Conservation (phyloP, 306 rosid species). For the Dryas drummondii region DNA sequence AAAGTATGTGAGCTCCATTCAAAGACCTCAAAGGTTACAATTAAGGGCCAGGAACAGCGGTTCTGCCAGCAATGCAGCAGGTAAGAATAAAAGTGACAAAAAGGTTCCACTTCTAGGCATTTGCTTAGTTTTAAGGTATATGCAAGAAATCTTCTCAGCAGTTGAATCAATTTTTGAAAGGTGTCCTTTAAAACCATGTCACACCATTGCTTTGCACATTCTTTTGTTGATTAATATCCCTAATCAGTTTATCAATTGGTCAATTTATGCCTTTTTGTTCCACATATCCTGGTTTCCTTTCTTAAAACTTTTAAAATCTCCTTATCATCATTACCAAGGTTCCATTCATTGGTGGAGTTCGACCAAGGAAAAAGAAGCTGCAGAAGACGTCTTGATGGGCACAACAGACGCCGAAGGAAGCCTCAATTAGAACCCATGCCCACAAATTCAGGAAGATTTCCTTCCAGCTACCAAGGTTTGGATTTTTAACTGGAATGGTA, state of each 20-base stretch:
- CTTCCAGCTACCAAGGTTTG: constrained; percentile 58
- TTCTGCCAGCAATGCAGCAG: constrained; percentile 99
- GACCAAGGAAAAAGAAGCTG: constrained; percentile 90
- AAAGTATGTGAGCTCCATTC: constrained; percentile 84
- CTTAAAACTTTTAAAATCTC: not conserved
- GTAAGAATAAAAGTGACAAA: constrained; percentile 29
- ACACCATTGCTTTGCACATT: no score
- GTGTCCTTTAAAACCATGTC: no score
- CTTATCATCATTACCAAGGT: constrained; percentile 40
- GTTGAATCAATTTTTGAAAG: not conserved
- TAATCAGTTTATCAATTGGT: not conserved
- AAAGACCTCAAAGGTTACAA: constrained; percentile 67
- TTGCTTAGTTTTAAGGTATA: constrained; percentile 1
- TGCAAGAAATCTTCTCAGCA: not conserved
- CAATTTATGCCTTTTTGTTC: not conserved
- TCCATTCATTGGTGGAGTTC: constrained; percentile 81
- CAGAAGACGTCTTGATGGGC: constrained; percentile 84
- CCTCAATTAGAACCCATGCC: constrained; percentile 66
- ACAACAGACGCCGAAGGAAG: constrained; percentile 79
- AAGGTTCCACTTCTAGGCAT: not conserved
- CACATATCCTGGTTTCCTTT: not conserved
- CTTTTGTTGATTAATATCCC: not conserved
- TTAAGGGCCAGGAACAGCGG: constrained; percentile 67
- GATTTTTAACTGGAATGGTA: constrained; percentile 2
- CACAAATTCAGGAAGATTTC: constrained; percentile 53